phyloP scores from a whole-genome alignment of 2,329 filamentous ascomycete genomes.

The Chaetomiaceae sp. region DNA sequence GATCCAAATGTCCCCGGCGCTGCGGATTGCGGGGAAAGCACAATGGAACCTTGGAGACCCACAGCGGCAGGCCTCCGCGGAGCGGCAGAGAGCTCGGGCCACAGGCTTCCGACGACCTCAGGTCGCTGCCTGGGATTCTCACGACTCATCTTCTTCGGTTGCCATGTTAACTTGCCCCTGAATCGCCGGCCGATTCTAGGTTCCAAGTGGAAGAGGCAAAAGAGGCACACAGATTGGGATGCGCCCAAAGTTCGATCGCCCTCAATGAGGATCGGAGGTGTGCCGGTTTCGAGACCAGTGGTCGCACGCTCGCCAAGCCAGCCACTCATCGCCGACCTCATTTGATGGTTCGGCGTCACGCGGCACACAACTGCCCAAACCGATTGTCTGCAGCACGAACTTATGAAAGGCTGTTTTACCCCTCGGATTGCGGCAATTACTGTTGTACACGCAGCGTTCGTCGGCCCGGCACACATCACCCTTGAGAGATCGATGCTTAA shows the following conservation, averaged over 20 bases:
- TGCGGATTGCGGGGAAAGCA: background rate
- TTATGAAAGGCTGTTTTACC: background rate
- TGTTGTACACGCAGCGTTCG: background rate
- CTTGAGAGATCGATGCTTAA: no score
- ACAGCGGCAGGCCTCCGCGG: background rate
- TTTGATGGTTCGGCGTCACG: slow-evolving; percentile 3
- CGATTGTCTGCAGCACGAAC: background rate
- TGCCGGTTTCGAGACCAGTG: background rate
- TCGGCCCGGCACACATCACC: no score
- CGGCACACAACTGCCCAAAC: slow-evolving; percentile 5
- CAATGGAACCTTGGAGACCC: background rate
- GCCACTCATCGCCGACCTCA: slow-evolving; percentile 5
- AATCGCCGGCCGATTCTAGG: no score
- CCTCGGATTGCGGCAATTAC: background rate
- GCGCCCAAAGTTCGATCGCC: no score
- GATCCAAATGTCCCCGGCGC: background rate
- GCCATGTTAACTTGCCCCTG: no score
- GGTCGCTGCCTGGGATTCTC: no score
- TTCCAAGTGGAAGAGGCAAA: no score
- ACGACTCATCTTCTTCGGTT: no score
- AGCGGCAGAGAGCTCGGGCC: background rate
- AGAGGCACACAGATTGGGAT: no score
- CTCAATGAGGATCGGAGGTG: no score
- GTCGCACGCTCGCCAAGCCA: background rate
- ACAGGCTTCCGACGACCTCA: background rate